Base-by-base conservation (phyloP, 2,329 filamentous ascomycete genomes). In the Aspergillus fijiensis region DNA sequence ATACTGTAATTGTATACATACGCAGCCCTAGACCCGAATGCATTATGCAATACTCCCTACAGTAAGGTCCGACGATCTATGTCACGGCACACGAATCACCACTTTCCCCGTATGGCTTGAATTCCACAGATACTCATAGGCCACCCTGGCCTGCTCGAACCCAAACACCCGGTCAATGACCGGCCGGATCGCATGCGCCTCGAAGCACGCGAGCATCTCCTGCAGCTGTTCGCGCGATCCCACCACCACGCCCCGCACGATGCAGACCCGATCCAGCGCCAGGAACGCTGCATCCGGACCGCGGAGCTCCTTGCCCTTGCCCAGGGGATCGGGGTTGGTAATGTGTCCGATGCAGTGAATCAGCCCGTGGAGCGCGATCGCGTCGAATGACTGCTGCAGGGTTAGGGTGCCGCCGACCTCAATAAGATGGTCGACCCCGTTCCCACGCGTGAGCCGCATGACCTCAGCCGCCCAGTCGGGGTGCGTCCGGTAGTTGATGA, bases 371-470 rank as follows among this genome's bases (percentile, higher is more conserved):
- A 70, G 0, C 80, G 80, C 54, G 0, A 78, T 69, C 4, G 73
- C 69, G 2, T 77, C 77, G 12, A 85, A 69, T 0, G 77, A 80
- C 61, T 84, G 77, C 1, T 74, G 66, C 66, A 88, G 77, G 0
- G 85, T 87, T 25, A 75, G 77, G 0, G 83, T 79, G 0, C 86
- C 86, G 6, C 83, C 86, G 14, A 87, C 81, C 61, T 89, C 86
- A 35, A 87, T 67, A 48, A 89, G 76, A 56, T 85, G 79, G 65
- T 87, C 80, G 3, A 86, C 81, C 5, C 87, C 87, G 1, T 66
- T 64, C 16, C 81, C 81, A 1, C 73, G 66, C 0, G 77, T 80
- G 11, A 78, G 67, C 3, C 71, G 69, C 58, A 80, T 77, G 2
- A 83, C 84, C 25, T 81, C 76, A 1, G 63, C 63, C 0, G 68